These are phyloP conservation scores for Kodamaea arcana DNA, from an alignment of 1,139 yeast species.

Conservation along the genomic window DNA sequence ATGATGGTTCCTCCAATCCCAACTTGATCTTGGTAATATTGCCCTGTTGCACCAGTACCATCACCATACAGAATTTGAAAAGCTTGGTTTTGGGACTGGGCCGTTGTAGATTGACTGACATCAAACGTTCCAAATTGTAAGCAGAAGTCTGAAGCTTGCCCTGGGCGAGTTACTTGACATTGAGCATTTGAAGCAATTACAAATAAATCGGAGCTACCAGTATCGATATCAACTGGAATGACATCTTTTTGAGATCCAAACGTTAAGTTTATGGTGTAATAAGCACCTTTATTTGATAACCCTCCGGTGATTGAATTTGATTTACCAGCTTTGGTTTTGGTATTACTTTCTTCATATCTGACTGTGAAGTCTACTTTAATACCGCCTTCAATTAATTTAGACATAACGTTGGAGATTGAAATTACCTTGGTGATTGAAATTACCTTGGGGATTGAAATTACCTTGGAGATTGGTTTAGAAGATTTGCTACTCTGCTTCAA, in stretches of 20 bases:
- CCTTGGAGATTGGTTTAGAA: no score
- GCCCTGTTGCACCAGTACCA: constrained; percentile 8
- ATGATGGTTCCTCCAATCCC: constrained; percentile 2
- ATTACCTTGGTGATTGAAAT: no score
- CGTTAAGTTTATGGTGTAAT: constrained; percentile 6
- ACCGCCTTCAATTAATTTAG: constrained; percentile 1
- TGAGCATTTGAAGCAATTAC: constrained; percentile 8
- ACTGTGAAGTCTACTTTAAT: background rate
- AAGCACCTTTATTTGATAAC: background rate
- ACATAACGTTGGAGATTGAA: no score
- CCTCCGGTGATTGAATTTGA: background rate
- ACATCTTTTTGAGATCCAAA: constrained; percentile 10
- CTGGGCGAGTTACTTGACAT: background rate
- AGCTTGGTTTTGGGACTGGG: constrained; percentile 2
- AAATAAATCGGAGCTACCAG: constrained; percentile 22
- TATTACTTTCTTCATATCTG: no score
- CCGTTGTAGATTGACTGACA: constrained; percentile 6
- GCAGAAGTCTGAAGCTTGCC: constrained; percentile 3
- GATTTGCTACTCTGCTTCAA: no score
- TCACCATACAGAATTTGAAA: constrained; percentile 12
- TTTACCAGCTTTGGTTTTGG: no score
- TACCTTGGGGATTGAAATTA: no score
- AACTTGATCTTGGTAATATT: constrained; percentile 7
- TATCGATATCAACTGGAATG: constrained; percentile 14
- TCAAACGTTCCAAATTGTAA: constrained; percentile 8